Percentiles rank a stretch among this genome's conserved stretches.
phyloP scores from a whole-genome alignment of 352 stramenopile species.

The Phytopythium mirpurense region DNA sequence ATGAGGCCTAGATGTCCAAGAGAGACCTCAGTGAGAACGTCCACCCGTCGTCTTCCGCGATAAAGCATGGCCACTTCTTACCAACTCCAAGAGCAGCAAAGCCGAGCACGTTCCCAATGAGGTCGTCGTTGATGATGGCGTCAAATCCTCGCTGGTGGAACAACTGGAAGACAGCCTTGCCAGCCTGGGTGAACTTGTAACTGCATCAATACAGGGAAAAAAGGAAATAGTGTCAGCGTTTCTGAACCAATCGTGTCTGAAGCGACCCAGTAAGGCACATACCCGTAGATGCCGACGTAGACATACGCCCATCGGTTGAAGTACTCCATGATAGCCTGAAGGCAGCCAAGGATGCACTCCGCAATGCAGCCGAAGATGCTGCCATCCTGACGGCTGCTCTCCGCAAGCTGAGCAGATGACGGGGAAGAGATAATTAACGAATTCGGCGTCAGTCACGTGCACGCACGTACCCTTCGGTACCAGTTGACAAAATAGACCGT shows the following conservation, averaged over 20 bases:
- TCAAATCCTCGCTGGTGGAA: slow-evolving; percentile 93
- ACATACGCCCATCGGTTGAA: slow-evolving; percentile 94
- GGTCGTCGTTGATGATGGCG: slow-evolving; percentile 95
- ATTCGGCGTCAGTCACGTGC: too few relatives aligned
- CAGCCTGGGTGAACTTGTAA: slow-evolving; percentile 93
- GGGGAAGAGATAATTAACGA: too few relatives aligned
- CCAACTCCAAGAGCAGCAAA: slow-evolving; percentile 89
- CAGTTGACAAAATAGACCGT: slow-evolving; percentile 9
- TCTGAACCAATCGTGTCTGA: background rate
- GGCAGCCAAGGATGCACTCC: slow-evolving; percentile 77
- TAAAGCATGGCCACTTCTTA: slow-evolving; percentile 9
- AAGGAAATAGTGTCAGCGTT: too few relatives aligned
- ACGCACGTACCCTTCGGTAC: too few relatives aligned
- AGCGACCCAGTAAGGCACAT: background rate
- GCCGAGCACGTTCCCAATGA: slow-evolving; percentile 90
- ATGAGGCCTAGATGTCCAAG: slow-evolving; percentile 42
- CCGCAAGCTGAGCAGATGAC: slow-evolving; percentile 46
- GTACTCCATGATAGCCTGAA: slow-evolving; percentile 88
- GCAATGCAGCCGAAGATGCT: slow-evolving; percentile 70
- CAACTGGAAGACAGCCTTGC: slow-evolving; percentile 90
- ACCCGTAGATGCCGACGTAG: slow-evolving; percentile 90
- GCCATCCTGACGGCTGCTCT: slow-evolving; percentile 67
- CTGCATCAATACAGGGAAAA: slow-evolving; percentile 16
- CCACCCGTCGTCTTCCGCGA: too few relatives aligned
- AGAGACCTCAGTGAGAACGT: background rate